Conservation (phyloP, 2,329 filamentous ascomycete genomes). For the Harringtonia lauricola region DNA sequence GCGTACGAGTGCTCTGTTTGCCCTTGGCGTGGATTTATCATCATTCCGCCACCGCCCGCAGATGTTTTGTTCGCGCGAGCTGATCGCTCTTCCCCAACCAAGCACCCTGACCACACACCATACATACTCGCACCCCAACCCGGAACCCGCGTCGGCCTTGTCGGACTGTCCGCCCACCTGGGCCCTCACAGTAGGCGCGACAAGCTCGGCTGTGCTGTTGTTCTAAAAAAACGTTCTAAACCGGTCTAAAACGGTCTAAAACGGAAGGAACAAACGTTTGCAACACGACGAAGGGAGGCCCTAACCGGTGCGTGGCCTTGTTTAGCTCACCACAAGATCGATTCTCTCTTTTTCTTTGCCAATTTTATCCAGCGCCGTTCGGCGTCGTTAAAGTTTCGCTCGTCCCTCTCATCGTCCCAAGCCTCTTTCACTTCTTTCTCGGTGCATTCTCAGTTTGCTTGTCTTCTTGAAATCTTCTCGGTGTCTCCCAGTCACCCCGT, state of each 20-base stretch:
- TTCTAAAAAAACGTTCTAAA: no score
- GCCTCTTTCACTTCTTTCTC: no score
- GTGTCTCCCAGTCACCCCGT: no score
- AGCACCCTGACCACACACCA: no score
- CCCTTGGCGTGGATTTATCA: constrained; percentile 6
- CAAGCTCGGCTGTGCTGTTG: constrained; percentile 7
- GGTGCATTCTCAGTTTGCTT: no score
- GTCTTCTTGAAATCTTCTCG: no score
- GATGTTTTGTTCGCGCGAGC: no score
- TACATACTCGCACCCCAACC: no score
- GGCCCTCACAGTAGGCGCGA: constrained; percentile 1
- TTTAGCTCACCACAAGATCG: constrained; percentile 10
- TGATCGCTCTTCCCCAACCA: no score
- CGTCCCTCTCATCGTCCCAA: no score
- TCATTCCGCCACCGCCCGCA: constrained; percentile 1
- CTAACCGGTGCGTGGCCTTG: constrained; percentile 3
- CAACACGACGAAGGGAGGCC: constrained; percentile 1
- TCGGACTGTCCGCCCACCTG: neutral
- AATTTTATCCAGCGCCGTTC: neutral
- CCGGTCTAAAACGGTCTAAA: constrained; percentile 1
- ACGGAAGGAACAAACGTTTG: neutral
- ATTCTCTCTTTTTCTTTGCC: constrained; percentile 4
- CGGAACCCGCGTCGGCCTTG: no score
- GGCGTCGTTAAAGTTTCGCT: no score
- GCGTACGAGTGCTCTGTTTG: neutral